Evolutionary conservation across 768 basidiomycete species (phyloP), one percentile per base, ranked within the genome.

Genomic region (Phanerochaete sordida): DNA sequence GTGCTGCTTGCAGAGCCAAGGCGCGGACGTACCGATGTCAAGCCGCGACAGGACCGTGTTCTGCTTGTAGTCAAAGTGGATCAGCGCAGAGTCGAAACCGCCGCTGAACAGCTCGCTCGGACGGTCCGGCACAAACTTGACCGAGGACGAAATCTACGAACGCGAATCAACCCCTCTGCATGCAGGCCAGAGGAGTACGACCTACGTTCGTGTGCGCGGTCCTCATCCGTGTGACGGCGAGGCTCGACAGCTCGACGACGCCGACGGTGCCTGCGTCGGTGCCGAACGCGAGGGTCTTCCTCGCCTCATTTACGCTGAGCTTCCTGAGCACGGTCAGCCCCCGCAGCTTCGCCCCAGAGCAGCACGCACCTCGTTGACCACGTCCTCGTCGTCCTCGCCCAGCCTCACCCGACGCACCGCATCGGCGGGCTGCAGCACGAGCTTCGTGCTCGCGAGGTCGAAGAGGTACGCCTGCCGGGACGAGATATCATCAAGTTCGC

Each of bases 21-120:
- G n/a, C n/a, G n/a, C n/a, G 27, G 26, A 64, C 79, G 26, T 54
- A 90, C 90, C 68, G 52, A 91, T 78, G 68, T 86, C 79, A 49
- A 79, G 76, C 35, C 79, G 78, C 3, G 90, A 89, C 44, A 90
- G 72, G 7, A 82, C 52, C 28, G 74, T 82, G 28, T 83, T 79
- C 72, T 83, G 83, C 15, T 66, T 64, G 59, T 81, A 81, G 65
- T 92, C 88, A 66, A 84, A 86, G 66, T 93, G 91, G 15, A 89
- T 68, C 26, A 93, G 65, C 3, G 77, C 73, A 43, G 78, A 81
- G 64, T 94, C 92, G 66, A 88, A 93, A 1, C 91, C 91, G 5
- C 84, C 90, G 61, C 87, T 91, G 24, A 94, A 78, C 13, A 91
- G 67, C 69, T 93, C 92, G 45, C 76, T 79, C 3, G 88, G 84